Base-by-base conservation (phyloP, 208 protist genomes). In the Trypanosoma boissoni region DNA sequence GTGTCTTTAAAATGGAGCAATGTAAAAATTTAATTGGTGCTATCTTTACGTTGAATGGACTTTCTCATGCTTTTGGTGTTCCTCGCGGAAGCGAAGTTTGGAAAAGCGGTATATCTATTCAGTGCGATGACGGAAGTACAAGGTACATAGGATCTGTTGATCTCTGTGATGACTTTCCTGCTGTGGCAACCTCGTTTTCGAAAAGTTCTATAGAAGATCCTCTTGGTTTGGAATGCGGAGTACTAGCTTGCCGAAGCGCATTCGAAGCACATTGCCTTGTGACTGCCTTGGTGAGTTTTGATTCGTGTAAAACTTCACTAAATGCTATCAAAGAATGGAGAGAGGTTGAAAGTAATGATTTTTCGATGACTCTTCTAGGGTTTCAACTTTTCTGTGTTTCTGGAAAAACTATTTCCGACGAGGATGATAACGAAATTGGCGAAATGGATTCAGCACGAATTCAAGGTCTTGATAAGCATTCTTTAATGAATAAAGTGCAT, bases 361-460 rank as follows among this genome's bases (percentile, higher is more conserved):
- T 14, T 41, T 46, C 26, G 5, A 31, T 64, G 21, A 37, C 37
- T 16, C 34, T 57, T 50, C 31, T 72, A 34, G 53, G 45, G 28
- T 58, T 67, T 36, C 43, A 59, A 57, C 63, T 59, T 34, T 41
- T 66, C 14, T 56, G 42, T 37, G 45, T 34, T 14, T 42, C 39
- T 58, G 51, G 29, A 5, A 63, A 66, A 53, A 32, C 36, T 14
- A 54, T 61, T 53, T 72, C 53, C 46, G 64, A 66, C 41, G 55
- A 56, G 28, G 44, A 21, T n/a, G 71, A 77, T 50, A 50, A n/a
- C 9, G 49, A 8, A 34, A 26, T 64, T 18, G 64, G 58, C 34
- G 54, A 58, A 51, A 53, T 58, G 62, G 71, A 77, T 51, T 31
- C 23, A 52, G 14, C 52, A 1, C 55, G 51, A 18, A 36, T 70